Evolutionary conservation across 768 basidiomycete genomes (phyloP), one percentile per base, ranked within the genome.

Genomic region (Suillus fuscotomentosus): DNA sequence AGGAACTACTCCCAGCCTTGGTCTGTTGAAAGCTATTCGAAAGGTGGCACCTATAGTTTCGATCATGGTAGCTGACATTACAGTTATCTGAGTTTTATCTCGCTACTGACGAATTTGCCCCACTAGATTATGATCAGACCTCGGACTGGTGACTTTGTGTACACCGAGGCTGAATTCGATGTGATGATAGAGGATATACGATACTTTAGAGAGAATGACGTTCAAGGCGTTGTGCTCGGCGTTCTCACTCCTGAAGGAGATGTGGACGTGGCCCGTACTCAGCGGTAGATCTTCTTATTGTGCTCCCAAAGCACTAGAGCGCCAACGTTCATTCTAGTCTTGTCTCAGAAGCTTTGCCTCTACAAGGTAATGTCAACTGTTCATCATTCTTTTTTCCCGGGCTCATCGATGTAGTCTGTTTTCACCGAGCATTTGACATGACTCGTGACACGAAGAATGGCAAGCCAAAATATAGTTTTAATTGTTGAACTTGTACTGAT

Each of bases 351-450:
- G 85, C 88, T 45, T 68, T 78, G 22, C 87, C 89, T 3, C 69
- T 88, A 50, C 84, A 92, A 83, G 86, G 91, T 89, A 59, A 63
- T 36, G 70, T 56, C 60, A 2, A 54, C 34, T 45, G 34, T 34
- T 15, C 54, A 42, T 6, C 6, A 36, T 61, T 34, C 20, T 24
- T n/a, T 7, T 51, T 31, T 22, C 41, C 14, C n/a, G 3, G 55
- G 22, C 42, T 48, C 43, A 50, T 63, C 43, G n/a, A 31, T 60
- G 27, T 54, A 92, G 91, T 90, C 50, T 91, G 89, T 68, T 92
- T 92, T 72, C 91, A 92, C 70, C 80, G 91, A 62, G 91, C 91
- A 38, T 88, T 92, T 66, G 92, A 93, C 68, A 86, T 94, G 89
- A 83, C 85, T 15, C 73, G 73, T 57, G 81, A 88, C 68, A 70